Conservation (phyloP, 1,284 basidiomycete species). For the Abortiporus biennis region DNA sequence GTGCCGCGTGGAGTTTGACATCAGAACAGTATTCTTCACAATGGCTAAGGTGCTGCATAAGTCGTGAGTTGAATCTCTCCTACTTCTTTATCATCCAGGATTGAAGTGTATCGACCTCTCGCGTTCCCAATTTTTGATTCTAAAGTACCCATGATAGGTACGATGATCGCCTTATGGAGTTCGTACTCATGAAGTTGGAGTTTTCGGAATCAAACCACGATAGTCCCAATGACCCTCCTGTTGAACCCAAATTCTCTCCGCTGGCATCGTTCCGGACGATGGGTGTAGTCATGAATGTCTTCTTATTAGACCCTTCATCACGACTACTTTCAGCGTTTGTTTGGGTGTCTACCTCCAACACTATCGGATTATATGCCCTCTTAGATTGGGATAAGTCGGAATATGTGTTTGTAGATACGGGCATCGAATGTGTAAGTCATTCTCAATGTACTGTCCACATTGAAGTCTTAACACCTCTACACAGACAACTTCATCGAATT, state of each 20-base stretch:
- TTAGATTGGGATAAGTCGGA: constrained; percentile 58
- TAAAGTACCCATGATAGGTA: constrained; percentile 12
- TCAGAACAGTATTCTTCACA: constrained; percentile 63
- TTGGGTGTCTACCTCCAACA: constrained; percentile 43
- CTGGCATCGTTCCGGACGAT: constrained; percentile 56
- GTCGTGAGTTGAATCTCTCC: constrained; percentile 34
- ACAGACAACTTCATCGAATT: constrained; percentile 58
- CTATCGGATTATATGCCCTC: constrained; percentile 58
- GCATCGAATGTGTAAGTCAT: constrained; percentile 59
- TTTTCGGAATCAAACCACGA: constrained; percentile 25
- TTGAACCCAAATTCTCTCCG: constrained; percentile 35
- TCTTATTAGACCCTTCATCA: constrained; percentile 59
- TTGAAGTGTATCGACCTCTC: constrained; percentile 2
- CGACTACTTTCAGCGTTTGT: constrained; percentile 63
- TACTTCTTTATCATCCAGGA: neutral
- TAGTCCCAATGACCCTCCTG: too few species aligned
- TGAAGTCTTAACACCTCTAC: constrained; percentile 6
- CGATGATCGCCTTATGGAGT: constrained; percentile 28
- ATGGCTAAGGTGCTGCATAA: constrained; percentile 58
- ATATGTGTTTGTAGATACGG: constrained; percentile 67
- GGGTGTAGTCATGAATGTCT: constrained; percentile 71
- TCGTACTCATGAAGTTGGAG: constrained; percentile 28
- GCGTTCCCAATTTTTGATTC: neutral
- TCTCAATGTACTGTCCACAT: constrained; percentile 1
- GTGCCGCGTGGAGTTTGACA: constrained; percentile 67